phyloP scores from a whole-genome alignment of 2,329 filamentous ascomycete species.

The Neopestalotiopsis clavispora region DNA sequence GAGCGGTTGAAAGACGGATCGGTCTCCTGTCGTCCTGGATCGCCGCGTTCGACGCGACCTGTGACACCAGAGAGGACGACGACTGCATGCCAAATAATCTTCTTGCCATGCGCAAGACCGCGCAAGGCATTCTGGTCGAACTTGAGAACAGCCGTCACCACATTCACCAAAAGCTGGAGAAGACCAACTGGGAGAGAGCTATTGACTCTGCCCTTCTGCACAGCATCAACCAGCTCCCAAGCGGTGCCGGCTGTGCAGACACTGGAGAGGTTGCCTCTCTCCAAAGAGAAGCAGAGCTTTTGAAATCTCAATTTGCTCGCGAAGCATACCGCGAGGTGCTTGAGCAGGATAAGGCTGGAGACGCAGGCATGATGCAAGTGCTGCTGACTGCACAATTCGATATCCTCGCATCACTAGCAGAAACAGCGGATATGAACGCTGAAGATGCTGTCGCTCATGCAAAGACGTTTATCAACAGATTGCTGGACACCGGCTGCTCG shows the following conservation, averaged over 20 bases:
- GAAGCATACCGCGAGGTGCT: slow-evolving; percentile 79
- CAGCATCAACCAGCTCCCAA: slow-evolving; percentile 77
- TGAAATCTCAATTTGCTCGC: slow-evolving; percentile 81
- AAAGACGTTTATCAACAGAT: slow-evolving; percentile 74
- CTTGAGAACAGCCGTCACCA: slow-evolving; percentile 90
- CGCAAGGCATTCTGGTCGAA: slow-evolving; percentile 85
- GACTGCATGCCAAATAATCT: slow-evolving; percentile 72
- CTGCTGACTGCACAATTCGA: slow-evolving; percentile 92
- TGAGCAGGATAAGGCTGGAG: slow-evolving; percentile 83
- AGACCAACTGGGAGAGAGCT: slow-evolving; percentile 83
- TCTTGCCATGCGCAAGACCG: slow-evolving; percentile 81
- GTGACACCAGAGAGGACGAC: slow-evolving; percentile 72
- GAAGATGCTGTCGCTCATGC: slow-evolving; percentile 82
- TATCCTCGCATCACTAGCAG: slow-evolving; percentile 80
- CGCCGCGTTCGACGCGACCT: slow-evolving; percentile 84
- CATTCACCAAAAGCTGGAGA: slow-evolving; percentile 82
- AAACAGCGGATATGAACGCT: slow-evolving; percentile 82
- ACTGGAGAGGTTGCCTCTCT: slow-evolving; percentile 73
- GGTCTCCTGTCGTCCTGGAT: slow-evolving; percentile 90
- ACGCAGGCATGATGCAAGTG: slow-evolving; percentile 79
- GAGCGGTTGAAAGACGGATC: slow-evolving; percentile 84
- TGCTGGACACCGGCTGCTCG: slow-evolving; percentile 77
- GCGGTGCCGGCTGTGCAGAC: slow-evolving; percentile 69
- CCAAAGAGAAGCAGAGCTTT: slow-evolving; percentile 80
- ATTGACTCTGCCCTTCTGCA: slow-evolving; percentile 89